These are phyloP conservation scores for Pichia cephalocereana DNA, from an alignment of 805 yeast species.

Conservation along the genomic window DNA sequence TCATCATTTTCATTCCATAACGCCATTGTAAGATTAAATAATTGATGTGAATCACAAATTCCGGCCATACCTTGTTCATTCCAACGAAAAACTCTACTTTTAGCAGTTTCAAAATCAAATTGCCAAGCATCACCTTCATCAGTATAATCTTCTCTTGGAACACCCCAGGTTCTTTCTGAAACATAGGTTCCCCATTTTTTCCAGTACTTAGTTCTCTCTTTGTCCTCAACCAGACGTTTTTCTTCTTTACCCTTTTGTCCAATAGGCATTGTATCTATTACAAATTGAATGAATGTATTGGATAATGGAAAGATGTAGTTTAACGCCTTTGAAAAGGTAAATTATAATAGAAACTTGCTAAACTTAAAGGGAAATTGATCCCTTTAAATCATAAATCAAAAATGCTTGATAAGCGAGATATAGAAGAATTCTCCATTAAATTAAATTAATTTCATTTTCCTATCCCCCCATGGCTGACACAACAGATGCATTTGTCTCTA, in stretches of 20 bases:
- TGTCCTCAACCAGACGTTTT: constrained; percentile 33
- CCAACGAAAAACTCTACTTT: constrained; percentile 81
- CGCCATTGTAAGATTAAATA: constrained; percentile 68
- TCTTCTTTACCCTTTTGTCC: constrained; percentile 25
- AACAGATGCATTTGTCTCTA: no score
- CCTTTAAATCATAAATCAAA: no score
- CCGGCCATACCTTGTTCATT: constrained; percentile 96
- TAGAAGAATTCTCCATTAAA: no score
- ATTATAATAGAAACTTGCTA: no score
- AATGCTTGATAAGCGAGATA: no score
- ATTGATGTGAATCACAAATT: constrained; percentile 73
- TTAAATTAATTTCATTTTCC: no score
- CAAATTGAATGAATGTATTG: not conserved
- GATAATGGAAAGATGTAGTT: not conserved
- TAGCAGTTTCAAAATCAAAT: constrained; percentile 79
- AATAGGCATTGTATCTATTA: not conserved
- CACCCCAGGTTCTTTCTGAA: constrained; percentile 82
- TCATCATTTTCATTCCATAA: constrained; percentile 89
- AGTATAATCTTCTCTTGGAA: constrained; percentile 84
- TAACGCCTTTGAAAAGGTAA: not conserved
- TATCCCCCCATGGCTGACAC: not conserved
- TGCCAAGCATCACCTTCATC: constrained; percentile 86
- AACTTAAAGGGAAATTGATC: no score
- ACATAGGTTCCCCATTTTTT: constrained; percentile 88
- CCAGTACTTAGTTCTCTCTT: constrained; percentile 47